Evolutionary conservation across 2,329 filamentous ascomycete genomes (phyloP), one percentile per base, ranked within the genome.

Genomic region (Ascochyta pisi): DNA sequence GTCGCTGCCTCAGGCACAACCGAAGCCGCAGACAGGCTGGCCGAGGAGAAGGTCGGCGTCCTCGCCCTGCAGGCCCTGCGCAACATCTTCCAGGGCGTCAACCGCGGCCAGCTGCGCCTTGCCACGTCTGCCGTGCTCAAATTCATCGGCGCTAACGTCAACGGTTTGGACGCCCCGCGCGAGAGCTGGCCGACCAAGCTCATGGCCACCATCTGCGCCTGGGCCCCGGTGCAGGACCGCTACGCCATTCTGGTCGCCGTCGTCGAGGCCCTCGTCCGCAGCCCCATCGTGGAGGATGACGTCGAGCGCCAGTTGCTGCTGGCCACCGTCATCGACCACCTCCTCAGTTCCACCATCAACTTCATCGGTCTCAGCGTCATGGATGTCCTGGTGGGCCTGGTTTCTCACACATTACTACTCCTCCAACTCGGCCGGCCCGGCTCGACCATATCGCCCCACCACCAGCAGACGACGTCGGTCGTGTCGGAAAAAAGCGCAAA

Each of bases 351-450:
- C 0, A 88, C 94, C 38, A 88, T 96, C 70, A 98, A 97, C 75
- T 83, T 98, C 70, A 97, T 99, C 59, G 95, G 95, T 1, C 81
- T 99, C 41, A 97, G 93, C 72, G 90, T 98, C 48, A 98, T 98
- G 88, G 95, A 99, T 73, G 88, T 98, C 16, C 81, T 98, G 26
- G 82, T 96, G 13, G 90, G 92, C 1, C 82, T 99, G 13, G 86
- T 97, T 61, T 89, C 91, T 62, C 92, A 96, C 70, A 89, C 94
- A 71, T 86, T 92, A 64, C 84, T 87, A 66, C 80, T 96, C 8
- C 82, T 96, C 13, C 89, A 91, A 67, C 82, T 91, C 26, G 78
- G 79, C 12, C 78, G 79, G 0, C 70, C 75, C n/a, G 72, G 76
- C 33, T 71, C 75, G 9, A 68, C 72, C 13, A 76, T 75, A 37